phyloP scores from a whole-genome alignment of 2,329 filamentous ascomycete species.

The Paecilomyces variotii region DNA sequence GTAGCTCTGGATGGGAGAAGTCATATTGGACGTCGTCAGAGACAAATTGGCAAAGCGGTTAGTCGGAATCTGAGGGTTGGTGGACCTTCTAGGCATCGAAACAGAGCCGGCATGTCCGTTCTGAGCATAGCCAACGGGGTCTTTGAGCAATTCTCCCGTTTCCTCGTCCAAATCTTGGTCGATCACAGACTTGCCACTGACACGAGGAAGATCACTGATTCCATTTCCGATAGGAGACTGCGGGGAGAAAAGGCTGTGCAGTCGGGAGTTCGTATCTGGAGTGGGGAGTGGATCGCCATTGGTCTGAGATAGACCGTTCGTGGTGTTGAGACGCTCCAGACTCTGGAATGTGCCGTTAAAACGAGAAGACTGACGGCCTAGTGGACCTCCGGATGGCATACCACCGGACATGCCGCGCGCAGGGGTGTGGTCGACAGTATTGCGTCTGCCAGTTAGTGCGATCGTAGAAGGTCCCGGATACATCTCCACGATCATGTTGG shows the following conservation, averaged over 20 bases:
- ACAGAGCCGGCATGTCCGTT: constrained; percentile 48
- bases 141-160: constrained; percentile 54
- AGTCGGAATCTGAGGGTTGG: constrained; percentile 64
- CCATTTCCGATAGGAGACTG: constrained; percentile 52
- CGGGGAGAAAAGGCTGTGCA: constrained; percentile 53
- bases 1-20: constrained; percentile 48
- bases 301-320: constrained; percentile 34
- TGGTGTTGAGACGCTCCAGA: constrained; percentile 49
- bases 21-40: constrained; percentile 55
- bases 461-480: constrained; percentile 35
- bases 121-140: constrained; percentile 61
- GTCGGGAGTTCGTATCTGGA: constrained; percentile 40
- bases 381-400: constrained; percentile 30
- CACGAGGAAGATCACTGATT: constrained; percentile 43
- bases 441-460: constrained; percentile 33
- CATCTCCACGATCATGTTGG: constrained; percentile 50
- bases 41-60: constrained; percentile 62
- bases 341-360: constrained; percentile 56
- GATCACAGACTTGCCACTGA: constrained; percentile 56
- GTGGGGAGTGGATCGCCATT: constrained; percentile 46
- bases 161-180: constrained; percentile 58
- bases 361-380: constrained; percentile 48
- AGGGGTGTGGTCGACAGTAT: constrained; percentile 46
- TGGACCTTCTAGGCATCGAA: constrained; percentile 52
- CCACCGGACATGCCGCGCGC: constrained; percentile 24